Evolutionary conservation across 345 rosid species (phyloP).

Genomic region (Corchorus olitorius): DNA sequence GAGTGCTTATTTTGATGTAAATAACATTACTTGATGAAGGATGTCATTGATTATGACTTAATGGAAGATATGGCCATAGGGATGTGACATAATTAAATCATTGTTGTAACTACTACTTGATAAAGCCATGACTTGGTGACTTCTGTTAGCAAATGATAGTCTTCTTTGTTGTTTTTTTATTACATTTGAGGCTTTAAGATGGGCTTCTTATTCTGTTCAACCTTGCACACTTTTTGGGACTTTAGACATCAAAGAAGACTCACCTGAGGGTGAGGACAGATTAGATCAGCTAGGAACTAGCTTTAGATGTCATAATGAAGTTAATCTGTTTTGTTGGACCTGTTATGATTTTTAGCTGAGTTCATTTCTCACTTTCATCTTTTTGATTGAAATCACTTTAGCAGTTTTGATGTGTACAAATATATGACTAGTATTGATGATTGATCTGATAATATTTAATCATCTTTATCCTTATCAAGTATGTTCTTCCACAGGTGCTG

Average conservation of each 20-base stretch:
- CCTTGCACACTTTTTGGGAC: not conserved
- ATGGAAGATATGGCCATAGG: not conserved
- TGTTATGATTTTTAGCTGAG: not conserved
- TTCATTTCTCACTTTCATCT: not conserved
- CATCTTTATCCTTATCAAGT: not conserved
- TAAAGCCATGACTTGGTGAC: not conserved
- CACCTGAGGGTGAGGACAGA: not conserved
- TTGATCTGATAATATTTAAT: no score
- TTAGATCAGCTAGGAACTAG: not conserved
- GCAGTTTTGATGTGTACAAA: not conserved
- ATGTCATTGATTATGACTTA: not conserved
- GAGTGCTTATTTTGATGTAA: not conserved
- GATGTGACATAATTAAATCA: not conserved
- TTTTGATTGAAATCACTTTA: not conserved
- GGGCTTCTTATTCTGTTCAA: not conserved
- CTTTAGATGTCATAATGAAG: slow-evolving; percentile 6
- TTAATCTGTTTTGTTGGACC: not conserved
- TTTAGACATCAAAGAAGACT: not conserved
- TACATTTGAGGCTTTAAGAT: not conserved
- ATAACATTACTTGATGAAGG: slow-evolving; percentile 13
- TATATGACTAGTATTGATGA: not conserved
- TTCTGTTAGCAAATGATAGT: not conserved
- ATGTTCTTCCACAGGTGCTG: slow-evolving; percentile 51
- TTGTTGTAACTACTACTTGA: not conserved
- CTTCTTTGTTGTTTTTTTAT: not conserved